A percentile compares a stretch with the other conserved stretches of the same genome.
Conservation (phyloP, 1,284 basidiomycete species). For the Retiboletus flavoniger region DNA sequence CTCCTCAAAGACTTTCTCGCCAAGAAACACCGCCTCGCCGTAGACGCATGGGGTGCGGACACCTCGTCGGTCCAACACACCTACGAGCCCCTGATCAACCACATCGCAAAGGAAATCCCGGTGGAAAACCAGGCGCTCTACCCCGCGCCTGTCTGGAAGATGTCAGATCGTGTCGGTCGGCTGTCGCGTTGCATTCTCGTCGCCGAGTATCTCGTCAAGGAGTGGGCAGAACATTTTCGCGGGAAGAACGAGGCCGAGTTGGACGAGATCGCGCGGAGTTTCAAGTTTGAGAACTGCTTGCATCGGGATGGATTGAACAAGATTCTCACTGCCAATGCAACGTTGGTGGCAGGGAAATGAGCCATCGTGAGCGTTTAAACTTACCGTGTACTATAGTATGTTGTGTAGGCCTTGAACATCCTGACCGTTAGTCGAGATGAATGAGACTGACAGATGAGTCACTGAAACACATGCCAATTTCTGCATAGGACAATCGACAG, state of each 20-base stretch:
- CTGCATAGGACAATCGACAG: not conserved
- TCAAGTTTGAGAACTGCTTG: slow-evolving; percentile 58
- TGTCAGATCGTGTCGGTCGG: slow-evolving; percentile 44
- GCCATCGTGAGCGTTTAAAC: not conserved
- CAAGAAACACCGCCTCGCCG: slow-evolving; percentile 61
- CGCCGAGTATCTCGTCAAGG: slow-evolving; percentile 58
- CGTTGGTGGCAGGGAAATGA: slow-evolving; percentile 3
- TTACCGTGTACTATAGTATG: not conserved
- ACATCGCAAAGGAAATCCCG: slow-evolving; percentile 49
- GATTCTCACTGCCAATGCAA: slow-evolving; percentile 42
- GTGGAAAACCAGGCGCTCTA: slow-evolving; percentile 46
- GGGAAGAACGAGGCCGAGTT: slow-evolving; percentile 56
- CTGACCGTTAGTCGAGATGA: not conserved
- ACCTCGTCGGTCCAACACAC: slow-evolving; percentile 45
- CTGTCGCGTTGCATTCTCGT: slow-evolving; percentile 61
- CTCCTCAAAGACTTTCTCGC: slow-evolving; percentile 61
- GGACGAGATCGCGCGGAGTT: slow-evolving; percentile 60
- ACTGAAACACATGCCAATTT: not conserved
- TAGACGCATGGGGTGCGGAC: slow-evolving; percentile 67
- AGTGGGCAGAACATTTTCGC: slow-evolving; percentile 64
- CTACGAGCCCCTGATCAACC: slow-evolving; percentile 58
- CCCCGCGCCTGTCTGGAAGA: slow-evolving; percentile 51
- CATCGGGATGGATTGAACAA: slow-evolving; percentile 49
- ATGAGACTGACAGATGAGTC: not conserved
- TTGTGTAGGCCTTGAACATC: not conserved